phyloP scores from a whole-genome alignment of 495 filamentous ascomycete species.

The Tuber magnatum region DNA sequence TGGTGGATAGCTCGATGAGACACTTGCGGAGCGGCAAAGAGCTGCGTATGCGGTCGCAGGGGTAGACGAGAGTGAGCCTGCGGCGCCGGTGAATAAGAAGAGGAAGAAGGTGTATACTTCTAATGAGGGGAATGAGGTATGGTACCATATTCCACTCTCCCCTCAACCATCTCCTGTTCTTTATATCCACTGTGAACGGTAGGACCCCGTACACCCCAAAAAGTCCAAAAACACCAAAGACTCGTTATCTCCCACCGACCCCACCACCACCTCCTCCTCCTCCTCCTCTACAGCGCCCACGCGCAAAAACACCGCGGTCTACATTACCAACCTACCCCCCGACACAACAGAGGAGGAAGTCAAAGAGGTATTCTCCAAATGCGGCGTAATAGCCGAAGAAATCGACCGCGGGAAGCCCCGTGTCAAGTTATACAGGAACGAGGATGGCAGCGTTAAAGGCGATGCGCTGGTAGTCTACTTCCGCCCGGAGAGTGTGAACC shows the following conservation, averaged over 20 bases:
- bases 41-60: slow-evolving; percentile 63
- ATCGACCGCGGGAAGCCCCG: slow-evolving; percentile 77
- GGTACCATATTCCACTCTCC: neutral
- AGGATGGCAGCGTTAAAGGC: slow-evolving; percentile 78
- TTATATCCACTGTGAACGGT: neutral
- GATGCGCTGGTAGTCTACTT: slow-evolving; percentile 92
- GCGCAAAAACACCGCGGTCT: slow-evolving; percentile 81
- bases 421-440: slow-evolving; percentile 87
- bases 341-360: slow-evolving; percentile 76
- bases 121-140: slow-evolving; percentile 33
- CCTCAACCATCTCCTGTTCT: neutral
- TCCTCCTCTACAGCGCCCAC: neutral
- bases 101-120: slow-evolving; percentile 60
- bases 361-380: slow-evolving; percentile 71
- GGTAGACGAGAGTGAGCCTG: slow-evolving; percentile 57
- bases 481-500: slow-evolving; percentile 77
- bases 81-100: slow-evolving; percentile 54
- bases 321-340: slow-evolving; percentile 73
- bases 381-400: slow-evolving; percentile 88
- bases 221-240: slow-evolving; percentile 50
- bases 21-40: slow-evolving; percentile 68
- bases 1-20: slow-evolving; percentile 61
- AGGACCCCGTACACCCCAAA: neutral
- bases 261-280: neutral
- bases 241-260: slow-evolving; percentile 32